These are phyloP conservation scores for Acacia melanoxylon DNA, from an alignment of 306 rosid genomes.

Conservation along the genomic window DNA sequence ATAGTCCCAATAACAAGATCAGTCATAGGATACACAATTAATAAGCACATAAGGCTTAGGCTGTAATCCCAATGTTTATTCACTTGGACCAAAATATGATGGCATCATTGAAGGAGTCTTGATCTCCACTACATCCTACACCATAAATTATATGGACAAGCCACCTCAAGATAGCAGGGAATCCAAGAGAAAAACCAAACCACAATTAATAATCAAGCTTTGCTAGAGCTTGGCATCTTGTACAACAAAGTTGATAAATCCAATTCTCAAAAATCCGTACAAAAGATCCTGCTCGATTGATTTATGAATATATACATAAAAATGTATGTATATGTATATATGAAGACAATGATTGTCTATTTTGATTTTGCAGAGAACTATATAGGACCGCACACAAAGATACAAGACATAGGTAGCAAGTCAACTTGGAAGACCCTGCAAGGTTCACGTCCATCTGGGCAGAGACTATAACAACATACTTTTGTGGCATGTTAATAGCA, in stretches of 20 bases:
- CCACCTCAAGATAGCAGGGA: slow-evolving; percentile 3
- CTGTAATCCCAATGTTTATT: slow-evolving; percentile 52
- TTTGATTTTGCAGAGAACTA: neutral
- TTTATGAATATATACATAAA: slow-evolving; percentile 7
- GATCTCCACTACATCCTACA: slow-evolving; percentile 40
- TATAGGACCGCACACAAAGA: neutral
- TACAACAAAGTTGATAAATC: slow-evolving; percentile 30
- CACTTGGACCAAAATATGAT: slow-evolving; percentile 42
- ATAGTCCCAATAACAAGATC: slow-evolving; percentile 77
- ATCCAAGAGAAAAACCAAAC: slow-evolving; percentile 22
- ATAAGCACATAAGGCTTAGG: slow-evolving; percentile 46
- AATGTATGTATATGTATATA: no score
- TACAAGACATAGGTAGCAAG: neutral
- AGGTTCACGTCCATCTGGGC: slow-evolving; percentile 27
- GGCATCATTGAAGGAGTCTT: slow-evolving; percentile 31
- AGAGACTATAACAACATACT: slow-evolving; percentile 24
- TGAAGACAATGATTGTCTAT: neutral
- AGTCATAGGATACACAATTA: slow-evolving; percentile 64
- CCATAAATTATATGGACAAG: neutral
- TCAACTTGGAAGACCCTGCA: slow-evolving; percentile 31
- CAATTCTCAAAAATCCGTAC: slow-evolving; percentile 26
- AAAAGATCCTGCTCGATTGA: slow-evolving; percentile 37
- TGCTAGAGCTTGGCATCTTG: slow-evolving; percentile 25
- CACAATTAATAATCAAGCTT: slow-evolving; percentile 29
- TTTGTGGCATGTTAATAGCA: slow-evolving; percentile 13